These are phyloP conservation scores for Helotiales sp. DNA, from an alignment of 2,329 filamentous ascomycete genomes.

Conservation along the genomic window DNA sequence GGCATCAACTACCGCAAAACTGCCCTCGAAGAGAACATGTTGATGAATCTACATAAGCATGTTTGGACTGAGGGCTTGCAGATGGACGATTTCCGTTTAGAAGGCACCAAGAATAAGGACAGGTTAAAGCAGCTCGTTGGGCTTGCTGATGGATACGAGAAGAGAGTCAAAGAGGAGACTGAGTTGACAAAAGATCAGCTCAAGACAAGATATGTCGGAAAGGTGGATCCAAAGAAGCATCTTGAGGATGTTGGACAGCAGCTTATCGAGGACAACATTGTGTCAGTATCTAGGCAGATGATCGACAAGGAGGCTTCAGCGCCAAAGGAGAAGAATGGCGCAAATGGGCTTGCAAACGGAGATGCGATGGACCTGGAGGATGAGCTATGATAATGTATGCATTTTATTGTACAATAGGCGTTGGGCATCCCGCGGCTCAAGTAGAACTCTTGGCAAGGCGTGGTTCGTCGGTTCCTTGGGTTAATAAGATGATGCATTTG, in stretches of 20 bases:
- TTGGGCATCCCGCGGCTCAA: constrained; percentile 28
- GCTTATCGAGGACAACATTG: constrained; percentile 98
- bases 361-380: constrained; percentile 36
- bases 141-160: constrained; percentile 94
- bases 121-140: constrained; percentile 83
- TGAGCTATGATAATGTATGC: constrained; percentile 42
- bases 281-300: constrained; percentile 97
- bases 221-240: constrained; percentile 99
- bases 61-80: constrained; percentile 97
- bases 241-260: constrained; percentile 95
- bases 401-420: constrained; percentile 37
- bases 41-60: constrained; percentile 99
- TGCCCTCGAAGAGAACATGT: constrained; percentile 96
- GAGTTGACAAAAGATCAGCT: constrained; percentile 96
- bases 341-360: constrained; percentile 43
- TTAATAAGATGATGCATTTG: constrained; percentile 12
- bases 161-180: constrained; percentile 97
- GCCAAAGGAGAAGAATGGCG: constrained; percentile 64
- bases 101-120: constrained; percentile 84
- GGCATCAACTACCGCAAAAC: constrained; percentile 98
- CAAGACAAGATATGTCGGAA: constrained; percentile 98
- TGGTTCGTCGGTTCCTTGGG: constrained; percentile 17
- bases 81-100: constrained; percentile 92
- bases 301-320: constrained; percentile 98
- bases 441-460: constrained; percentile 19